Evolutionary conservation across 2,329 filamentous ascomycete genomes (phyloP).

Genomic region (Cladosporium sp.): DNA sequence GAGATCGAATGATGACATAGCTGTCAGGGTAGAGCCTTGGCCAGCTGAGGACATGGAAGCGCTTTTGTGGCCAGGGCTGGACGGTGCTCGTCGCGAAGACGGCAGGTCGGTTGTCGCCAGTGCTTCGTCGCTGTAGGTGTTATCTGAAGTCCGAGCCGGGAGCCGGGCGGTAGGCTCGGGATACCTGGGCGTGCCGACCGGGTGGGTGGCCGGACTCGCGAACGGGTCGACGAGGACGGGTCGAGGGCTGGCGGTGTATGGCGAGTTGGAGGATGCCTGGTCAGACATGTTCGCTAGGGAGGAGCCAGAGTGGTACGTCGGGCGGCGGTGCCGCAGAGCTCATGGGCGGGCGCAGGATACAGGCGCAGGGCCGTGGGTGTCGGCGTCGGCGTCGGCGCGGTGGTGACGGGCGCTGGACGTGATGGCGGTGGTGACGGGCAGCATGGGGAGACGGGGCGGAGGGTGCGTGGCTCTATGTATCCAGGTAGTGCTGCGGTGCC

Average conservation of each 20-base stretch:
- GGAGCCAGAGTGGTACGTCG: slow-evolving; percentile 1
- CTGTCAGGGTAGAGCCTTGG: slow-evolving; percentile 16
- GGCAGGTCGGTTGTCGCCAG: neutral
- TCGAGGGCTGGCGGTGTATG: neutral
- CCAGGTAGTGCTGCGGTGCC: slow-evolving; percentile 5
- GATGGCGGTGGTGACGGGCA: neutral
- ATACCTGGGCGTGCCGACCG: neutral
- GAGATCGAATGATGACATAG: slow-evolving; percentile 25
- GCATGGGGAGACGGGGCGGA: neutral
- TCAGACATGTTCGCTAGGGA: slow-evolving; percentile 1
- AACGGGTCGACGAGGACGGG: slow-evolving; percentile 7
- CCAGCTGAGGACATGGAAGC: slow-evolving; percentile 26
- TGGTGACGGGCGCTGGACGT: neutral
- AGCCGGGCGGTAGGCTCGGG: slow-evolving; percentile 9
- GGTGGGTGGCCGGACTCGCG: slow-evolving; percentile 7
- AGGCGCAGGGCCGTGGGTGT: neutral
- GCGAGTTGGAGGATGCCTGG: neutral
- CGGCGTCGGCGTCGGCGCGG: too few species aligned
- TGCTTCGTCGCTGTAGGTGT: neutral
- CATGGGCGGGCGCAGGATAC: slow-evolving; percentile 2
- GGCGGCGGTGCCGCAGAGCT: slow-evolving; percentile 3
- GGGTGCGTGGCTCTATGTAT: slow-evolving; percentile 5
- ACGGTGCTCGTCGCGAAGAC: neutral
- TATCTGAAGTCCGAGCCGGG: neutral
- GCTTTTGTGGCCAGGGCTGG: slow-evolving; percentile 14